These are phyloP conservation scores for Phytophthora chlamydospora DNA, from an alignment of 352 stramenopile genomes.

Conservation along the genomic window DNA sequence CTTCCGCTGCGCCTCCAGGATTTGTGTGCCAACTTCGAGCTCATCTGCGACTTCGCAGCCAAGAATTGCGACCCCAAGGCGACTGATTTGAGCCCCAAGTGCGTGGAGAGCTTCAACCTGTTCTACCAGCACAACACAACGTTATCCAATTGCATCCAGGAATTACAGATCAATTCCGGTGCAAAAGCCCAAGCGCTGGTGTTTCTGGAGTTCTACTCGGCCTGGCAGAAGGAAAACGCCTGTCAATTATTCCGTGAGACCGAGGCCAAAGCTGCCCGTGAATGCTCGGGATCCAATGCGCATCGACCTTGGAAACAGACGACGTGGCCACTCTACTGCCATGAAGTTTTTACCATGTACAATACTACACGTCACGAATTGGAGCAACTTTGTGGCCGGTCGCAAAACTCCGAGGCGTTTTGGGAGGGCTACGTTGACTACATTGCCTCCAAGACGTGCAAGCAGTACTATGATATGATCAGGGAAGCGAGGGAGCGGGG, in stretches of 20 bases:
- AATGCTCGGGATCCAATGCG: conserved; percentile 46
- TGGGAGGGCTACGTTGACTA: conserved; percentile 70
- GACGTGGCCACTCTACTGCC: conserved; percentile 60
- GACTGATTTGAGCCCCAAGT: conserved; percentile 26
- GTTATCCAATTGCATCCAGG: conserved; percentile 45
- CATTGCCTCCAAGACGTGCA: conserved; percentile 56
- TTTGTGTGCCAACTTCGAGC: conserved; percentile 47
- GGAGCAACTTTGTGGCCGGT: conserved; percentile 50
- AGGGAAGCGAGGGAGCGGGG: conserved; percentile 34
- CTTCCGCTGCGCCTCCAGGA: conserved; percentile 3
- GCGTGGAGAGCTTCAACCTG: conserved; percentile 57
- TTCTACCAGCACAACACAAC: conserved; percentile 50
- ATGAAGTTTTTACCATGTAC: conserved; percentile 65
- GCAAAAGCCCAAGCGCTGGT: conserved; percentile 18
- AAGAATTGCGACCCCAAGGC: conserved; percentile 35
- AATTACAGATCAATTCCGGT: conserved; percentile 10
- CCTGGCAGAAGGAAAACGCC: conserved; percentile 52
- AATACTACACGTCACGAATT: conserved; percentile 46
- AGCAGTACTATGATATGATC: conserved; percentile 63
- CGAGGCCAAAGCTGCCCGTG: conserved; percentile 50
- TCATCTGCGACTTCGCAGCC: conserved; percentile 51
- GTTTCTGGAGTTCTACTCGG: conserved; percentile 54
- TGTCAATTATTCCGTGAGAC: conserved; percentile 60
- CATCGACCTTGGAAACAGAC: conserved; percentile 55
- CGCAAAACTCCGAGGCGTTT: conserved; percentile 53